These are phyloP conservation scores for Coriaria nepalensis DNA, from an alignment of 306 rosid species.

Conservation along the genomic window DNA sequence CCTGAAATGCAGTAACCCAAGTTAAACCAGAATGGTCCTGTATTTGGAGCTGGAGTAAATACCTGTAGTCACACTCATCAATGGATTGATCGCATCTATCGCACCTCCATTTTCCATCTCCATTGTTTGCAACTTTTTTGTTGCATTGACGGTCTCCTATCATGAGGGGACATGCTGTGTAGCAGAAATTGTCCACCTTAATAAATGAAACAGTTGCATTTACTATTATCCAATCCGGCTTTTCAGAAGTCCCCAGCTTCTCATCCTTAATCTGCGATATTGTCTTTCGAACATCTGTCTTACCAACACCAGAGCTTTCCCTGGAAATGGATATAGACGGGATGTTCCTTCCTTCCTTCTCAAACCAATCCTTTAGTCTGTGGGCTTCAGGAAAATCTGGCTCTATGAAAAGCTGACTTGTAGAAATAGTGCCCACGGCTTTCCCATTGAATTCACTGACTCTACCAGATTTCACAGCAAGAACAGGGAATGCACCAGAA, in stretches of 20 bases:
- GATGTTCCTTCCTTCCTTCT: conserved; percentile 56
- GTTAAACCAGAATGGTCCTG: conserved; percentile 75
- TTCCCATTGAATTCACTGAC: conserved; percentile 80
- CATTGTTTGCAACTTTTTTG: conserved; percentile 76
- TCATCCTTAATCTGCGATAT: conserved; percentile 81
- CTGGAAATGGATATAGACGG: conserved; percentile 55
- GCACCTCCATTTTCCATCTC: conserved; percentile 87
- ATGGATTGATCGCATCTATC: conserved; percentile 60
- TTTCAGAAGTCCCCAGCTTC: conserved; percentile 79
- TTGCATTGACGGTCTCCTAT: conserved; percentile 68
- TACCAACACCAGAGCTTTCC: conserved; percentile 32
- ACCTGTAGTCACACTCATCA: conserved; percentile 69
- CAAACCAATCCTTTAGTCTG: conserved; percentile 54
- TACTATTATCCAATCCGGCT: conserved; percentile 87
- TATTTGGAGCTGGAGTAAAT: conserved; percentile 63
- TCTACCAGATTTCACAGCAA: conserved; percentile 65
- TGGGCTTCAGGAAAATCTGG: conserved; percentile 51
- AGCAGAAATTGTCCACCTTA: conserved; percentile 66
- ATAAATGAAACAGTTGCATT: conserved; percentile 49
- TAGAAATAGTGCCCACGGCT: conserved; percentile 51
- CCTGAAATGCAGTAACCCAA: conserved; percentile 93
- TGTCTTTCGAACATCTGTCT: conserved; percentile 46
- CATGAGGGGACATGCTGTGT: conserved; percentile 76
- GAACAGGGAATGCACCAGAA: conserved; percentile 57
- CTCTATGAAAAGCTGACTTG: conserved; percentile 62